Base-by-base conservation (phyloP, 371 early-diverging fungal genomes). In the Saksenaea oblongispora region DNA sequence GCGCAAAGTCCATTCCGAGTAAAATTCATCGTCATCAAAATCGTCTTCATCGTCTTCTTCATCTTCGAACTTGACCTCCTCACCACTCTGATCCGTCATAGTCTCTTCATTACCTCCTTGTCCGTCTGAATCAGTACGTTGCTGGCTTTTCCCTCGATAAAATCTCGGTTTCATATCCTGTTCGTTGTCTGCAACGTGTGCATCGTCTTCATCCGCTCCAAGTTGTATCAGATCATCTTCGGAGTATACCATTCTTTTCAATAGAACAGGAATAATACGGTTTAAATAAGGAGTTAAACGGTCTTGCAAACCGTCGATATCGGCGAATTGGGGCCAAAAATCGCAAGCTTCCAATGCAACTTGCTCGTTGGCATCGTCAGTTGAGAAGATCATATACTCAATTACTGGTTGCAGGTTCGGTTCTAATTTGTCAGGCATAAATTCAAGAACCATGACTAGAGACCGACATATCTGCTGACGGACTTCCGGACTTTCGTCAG, bases 261-360 rank as follows among this genome's bases (percentile, higher is more conserved):
- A 79, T 58, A 98, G 82, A 5, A 91, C 88, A 17, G 96, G 95
- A 15, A 98, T 81, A 36, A 97, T 82, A 34, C 84, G 75, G 35
- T 83, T 82, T 36, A 97, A 66, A 71, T 86, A 87, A 3, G 94
- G 93, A 42, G 84, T 82, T 58, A 98, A 73, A 60, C 89, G 79
- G 42, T 88, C 89, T 51, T 78, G 76, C 61, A 91, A 64, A n/a
- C 76, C 79, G 17, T 91, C 88, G 10, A 91, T 89, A 70, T 93
- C 94, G 28, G 92, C 89, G 79, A 96, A 91, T 27, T 91, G 90
- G 22, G 94, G 74, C 97, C 97, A 98, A 75, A 98, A 97, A 79
- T 98, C 98, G 77, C 95, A 93, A 11, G 98, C 97, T 77, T 96
- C 96, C 61, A 96, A 74, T 17, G 96, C 96, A 7, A 97, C 88